Evolutionary conservation across 2,329 filamentous ascomycete genomes (phyloP).

Genomic region (Phaeosphaeriaceae sp.): DNA sequence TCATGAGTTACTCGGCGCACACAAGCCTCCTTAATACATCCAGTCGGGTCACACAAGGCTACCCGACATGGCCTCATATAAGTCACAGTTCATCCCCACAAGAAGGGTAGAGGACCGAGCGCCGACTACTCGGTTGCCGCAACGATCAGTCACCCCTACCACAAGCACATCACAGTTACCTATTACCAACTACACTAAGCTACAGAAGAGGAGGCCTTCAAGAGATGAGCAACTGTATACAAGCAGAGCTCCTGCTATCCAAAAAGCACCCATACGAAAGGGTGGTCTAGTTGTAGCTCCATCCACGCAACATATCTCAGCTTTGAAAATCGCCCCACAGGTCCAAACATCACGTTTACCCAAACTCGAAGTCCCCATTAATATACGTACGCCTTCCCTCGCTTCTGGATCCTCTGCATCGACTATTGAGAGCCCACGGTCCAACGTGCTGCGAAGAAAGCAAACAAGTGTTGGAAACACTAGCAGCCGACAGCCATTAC

Average conservation of each 20-base stretch:
- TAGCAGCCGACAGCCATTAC: conserved; percentile 37
- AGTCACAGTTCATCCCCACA: conserved; percentile 45
- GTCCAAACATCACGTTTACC: conserved; percentile 41
- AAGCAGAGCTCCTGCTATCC: conserved; percentile 22
- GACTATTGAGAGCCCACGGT: conserved; percentile 54
- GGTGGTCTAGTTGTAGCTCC: conserved; percentile 29
- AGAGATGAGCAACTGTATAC: conserved; percentile 38
- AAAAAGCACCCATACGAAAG: conserved; percentile 26
- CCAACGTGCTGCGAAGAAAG: conserved; percentile 53
- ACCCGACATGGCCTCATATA: conserved; percentile 51
- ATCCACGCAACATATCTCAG: conserved; percentile 19
- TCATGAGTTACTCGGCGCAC: conserved; percentile 49
- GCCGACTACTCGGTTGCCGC: conserved; percentile 44
- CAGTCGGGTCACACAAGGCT: conserved; percentile 44
- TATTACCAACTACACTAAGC: conserved; percentile 35
- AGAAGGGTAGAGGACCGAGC: conserved; percentile 42
- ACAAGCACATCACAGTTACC: conserved; percentile 36
- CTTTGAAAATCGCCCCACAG: conserved; percentile 31
- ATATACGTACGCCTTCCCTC: conserved; percentile 54
- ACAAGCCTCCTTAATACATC: conserved; percentile 41
- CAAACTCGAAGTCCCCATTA: conserved; percentile 43
- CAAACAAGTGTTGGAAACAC: conserved; percentile 50
- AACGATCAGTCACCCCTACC: conserved; percentile 45
- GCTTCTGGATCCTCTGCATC: conserved; percentile 57
- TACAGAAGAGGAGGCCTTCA: conserved; percentile 44